These are phyloP conservation scores for Vitellaria paradoxa DNA, from an alignment of 179 eudicot genomes.

Conservation along the genomic window DNA sequence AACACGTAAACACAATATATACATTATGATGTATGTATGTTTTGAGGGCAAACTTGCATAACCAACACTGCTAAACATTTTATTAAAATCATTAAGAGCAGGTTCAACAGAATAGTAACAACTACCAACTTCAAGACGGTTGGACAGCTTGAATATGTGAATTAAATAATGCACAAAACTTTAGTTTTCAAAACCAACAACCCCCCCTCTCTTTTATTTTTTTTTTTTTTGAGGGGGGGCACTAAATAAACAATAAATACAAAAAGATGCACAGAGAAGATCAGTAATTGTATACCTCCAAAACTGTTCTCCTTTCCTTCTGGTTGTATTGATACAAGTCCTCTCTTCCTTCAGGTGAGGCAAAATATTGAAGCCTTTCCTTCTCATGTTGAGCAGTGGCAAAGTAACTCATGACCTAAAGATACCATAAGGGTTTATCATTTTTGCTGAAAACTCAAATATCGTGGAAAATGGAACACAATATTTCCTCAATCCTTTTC, in stretches of 20 bases:
- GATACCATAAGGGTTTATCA: constrained; percentile 9
- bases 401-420: constrained; percentile 92
- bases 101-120: background rate
- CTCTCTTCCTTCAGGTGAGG: constrained; percentile 98
- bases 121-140: background rate
- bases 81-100: background rate
- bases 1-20: background rate
- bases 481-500: background rate
- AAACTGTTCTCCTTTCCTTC: constrained; percentile 89
- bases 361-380: constrained; percentile 90
- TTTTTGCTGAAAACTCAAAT: background rate
- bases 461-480: background rate
- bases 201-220: no score
- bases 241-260: background rate
- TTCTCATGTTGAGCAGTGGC: constrained; percentile 96
- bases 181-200: background rate
- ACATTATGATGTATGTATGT: background rate
- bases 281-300: constrained; percentile 54
- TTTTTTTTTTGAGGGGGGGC: no score
- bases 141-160: background rate
- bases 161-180: background rate
- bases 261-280: background rate
- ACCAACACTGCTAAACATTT: background rate
- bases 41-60: background rate
- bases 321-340: constrained; percentile 94